Percentiles rank a stretch among this genome's conserved stretches.
Conservation (phyloP, 78 protist genomes). For the Acrasis kona region DNA sequence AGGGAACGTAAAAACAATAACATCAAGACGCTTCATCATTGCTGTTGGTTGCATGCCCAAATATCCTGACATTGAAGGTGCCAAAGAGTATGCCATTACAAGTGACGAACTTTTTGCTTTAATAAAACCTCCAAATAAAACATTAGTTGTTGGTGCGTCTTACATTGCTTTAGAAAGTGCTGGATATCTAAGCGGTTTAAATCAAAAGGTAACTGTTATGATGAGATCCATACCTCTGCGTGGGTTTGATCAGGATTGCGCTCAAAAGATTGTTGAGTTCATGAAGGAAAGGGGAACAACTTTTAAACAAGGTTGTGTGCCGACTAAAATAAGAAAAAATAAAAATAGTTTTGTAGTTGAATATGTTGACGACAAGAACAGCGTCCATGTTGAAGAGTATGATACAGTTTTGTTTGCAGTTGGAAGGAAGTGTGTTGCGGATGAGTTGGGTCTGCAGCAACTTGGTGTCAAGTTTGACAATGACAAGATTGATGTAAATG, state of each 20-base stretch:
- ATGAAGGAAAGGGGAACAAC: constrained; percentile 38
- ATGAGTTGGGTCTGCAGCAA: neutral
- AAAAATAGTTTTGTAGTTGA: no score
- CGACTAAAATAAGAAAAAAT: no score
- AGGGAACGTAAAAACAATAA: constrained; percentile 16
- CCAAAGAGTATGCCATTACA: constrained; percentile 64
- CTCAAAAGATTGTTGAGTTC: constrained; percentile 35
- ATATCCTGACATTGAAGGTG: constrained; percentile 70
- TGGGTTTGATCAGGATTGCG: constrained; percentile 84
- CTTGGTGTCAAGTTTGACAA: neutral
- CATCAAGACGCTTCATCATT: constrained; percentile 52
- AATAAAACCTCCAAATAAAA: constrained; percentile 62
- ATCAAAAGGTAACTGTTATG: constrained; percentile 45
- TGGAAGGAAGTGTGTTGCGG: neutral
- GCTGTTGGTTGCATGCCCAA: constrained; percentile 83
- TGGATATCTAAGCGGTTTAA: constrained; percentile 72
- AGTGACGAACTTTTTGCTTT: constrained; percentile 83
- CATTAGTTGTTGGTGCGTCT: constrained; percentile 78
- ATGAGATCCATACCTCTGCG: constrained; percentile 71
- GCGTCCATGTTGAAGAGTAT: neutral
- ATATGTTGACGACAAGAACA: no score
- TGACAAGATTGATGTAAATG: neutral
- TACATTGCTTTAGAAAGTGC: constrained; percentile 91
- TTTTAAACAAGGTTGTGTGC: no score
- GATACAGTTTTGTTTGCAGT: neutral